Conservation (phyloP, 2,329 filamentous ascomycete species). For the Phialemonium atrogriseum region DNA sequence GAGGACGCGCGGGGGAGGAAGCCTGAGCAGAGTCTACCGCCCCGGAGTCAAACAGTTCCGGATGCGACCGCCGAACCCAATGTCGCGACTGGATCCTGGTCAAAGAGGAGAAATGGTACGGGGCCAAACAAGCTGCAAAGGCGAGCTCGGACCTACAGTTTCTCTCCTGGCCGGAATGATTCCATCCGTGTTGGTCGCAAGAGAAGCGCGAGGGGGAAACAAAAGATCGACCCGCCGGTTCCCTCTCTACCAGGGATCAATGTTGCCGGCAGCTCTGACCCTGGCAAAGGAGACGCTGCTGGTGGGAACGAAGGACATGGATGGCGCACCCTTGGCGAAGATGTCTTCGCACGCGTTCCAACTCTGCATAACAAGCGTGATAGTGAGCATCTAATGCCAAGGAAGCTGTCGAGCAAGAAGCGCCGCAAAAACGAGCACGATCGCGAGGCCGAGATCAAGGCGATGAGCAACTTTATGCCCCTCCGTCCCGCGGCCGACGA, state of each 20-base stretch:
- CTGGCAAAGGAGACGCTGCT: constrained; percentile 7
- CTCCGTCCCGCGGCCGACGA: constrained; percentile 53
- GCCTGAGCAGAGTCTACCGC: constrained; percentile 16
- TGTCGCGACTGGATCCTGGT: constrained; percentile 6
- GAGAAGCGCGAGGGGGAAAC: constrained; percentile 14
- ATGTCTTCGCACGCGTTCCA: constrained; percentile 30
- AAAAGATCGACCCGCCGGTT: constrained; percentile 20
- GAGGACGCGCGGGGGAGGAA: constrained; percentile 26
- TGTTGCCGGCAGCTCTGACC: constrained; percentile 5
- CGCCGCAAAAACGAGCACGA: constrained; percentile 66
- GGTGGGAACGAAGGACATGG: constrained; percentile 4
- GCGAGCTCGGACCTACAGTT: constrained; percentile 47
- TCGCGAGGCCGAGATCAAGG: constrained; percentile 80
- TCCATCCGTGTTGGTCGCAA: constrained; percentile 33
- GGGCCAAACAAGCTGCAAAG: constrained; percentile 41
- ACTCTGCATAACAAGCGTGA: constrained; percentile 56
- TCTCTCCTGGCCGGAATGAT: constrained; percentile 52
- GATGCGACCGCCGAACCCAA: constrained; percentile 9
- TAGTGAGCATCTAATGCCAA: constrained; percentile 47
- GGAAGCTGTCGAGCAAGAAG: constrained; percentile 73
- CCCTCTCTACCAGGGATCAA: constrained; percentile 9
- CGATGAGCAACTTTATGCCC: constrained; percentile 67
- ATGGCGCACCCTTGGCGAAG: constrained; percentile 11
- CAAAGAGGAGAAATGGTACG: constrained; percentile 32
- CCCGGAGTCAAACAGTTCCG: constrained; percentile 26